Base-by-base conservation (phyloP, 441 rosid species). In the Breynia disticha region DNA sequence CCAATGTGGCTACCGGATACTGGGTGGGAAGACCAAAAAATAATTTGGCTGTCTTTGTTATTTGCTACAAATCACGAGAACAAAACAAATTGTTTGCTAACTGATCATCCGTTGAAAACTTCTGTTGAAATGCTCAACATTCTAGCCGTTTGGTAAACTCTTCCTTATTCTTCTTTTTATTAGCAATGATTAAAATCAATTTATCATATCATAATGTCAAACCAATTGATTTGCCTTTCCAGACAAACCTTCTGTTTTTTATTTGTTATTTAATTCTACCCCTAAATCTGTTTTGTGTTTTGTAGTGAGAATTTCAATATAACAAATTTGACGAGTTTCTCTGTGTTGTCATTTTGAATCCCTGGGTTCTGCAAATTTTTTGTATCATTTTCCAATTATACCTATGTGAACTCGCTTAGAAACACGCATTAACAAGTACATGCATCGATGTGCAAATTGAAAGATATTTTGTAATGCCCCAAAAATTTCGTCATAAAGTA, bases 321-420 rank as follows among this genome's bases (percentile, higher is more conserved):
- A 21, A 50, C 16, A 14, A 9, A 52, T 52, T 6, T 18, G 14
- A 38, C 17, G 47, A 24, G 8, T 22, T 20, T 45, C 4, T 16
- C 12, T 52, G 8, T 37, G 18, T 32, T 2, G 16, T 46, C 32
- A 24, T 21, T 41, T 18, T 19, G 48, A 47, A 32, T 63, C 16
- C 72, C 76, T 82, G 83, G 80, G 95, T 91, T 86, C 43, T 76
- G 90, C 38, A 85, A 80, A 76, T 86, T 91, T 57, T 87, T 91
- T 17, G 81, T 87, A 42, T 68, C 79, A 16, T 79, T 87, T 55
- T 91, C 96, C 63, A 85, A 94, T 50, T 83, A 85, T 61, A 79
- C 87, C 16, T 85, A 83, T 22, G 65, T 64, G 24, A 83, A 85
- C 54, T 65, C 83, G 2, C 76, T 87, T 19, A 50, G 70, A 16